Evolutionary conservation across 2,329 filamentous ascomycete species (phyloP).

Genomic region (Harringtonia aguacate): DNA sequence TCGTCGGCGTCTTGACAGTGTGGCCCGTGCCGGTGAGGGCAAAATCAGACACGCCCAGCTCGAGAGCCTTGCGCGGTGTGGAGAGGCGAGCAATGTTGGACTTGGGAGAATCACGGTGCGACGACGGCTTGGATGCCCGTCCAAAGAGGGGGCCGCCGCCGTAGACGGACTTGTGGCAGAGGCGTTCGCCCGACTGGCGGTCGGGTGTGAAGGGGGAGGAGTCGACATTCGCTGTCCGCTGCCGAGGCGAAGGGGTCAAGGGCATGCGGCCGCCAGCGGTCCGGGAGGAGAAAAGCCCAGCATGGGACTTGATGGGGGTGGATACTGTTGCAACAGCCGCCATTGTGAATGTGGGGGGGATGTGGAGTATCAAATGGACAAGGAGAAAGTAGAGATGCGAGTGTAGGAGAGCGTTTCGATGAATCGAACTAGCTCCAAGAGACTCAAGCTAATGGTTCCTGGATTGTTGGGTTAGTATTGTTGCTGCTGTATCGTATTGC

Average conservation of each 20-base stretch:
- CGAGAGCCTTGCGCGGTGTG: constrained; percentile 72
- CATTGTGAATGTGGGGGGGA: constrained; percentile 45
- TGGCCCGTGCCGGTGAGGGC: constrained; percentile 74
- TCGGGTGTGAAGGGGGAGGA: constrained; percentile 73
- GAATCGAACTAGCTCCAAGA: constrained; percentile 45
- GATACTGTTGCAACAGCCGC: constrained; percentile 66
- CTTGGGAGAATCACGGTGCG: constrained; percentile 82
- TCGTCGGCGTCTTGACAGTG: constrained; percentile 45
- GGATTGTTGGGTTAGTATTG: constrained; percentile 33
- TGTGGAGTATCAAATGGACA: constrained; percentile 1
- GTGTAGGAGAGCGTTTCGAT: constrained; percentile 8
- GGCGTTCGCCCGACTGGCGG: constrained; percentile 41
- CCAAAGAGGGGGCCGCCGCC: constrained; percentile 73
- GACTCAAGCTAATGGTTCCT: constrained; percentile 50
- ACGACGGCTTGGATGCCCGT: constrained; percentile 53
- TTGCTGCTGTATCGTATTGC: constrained; percentile 23
- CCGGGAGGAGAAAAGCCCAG: constrained; percentile 82
- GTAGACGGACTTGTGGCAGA: constrained; percentile 62
- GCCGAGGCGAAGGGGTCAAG: constrained; percentile 79
- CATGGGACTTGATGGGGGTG: constrained; percentile 91
- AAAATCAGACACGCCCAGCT: constrained; percentile 89
- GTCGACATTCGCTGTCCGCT: constrained; percentile 44
- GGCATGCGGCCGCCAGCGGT: constrained; percentile 93
- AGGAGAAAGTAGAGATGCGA: neutral
- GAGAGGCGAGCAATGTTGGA: constrained; percentile 81